Evolutionary conservation across 2,329 filamentous ascomycete species (phyloP), one percentile per base, ranked within the genome.

Genomic region (Fusarium mundagurra): DNA sequence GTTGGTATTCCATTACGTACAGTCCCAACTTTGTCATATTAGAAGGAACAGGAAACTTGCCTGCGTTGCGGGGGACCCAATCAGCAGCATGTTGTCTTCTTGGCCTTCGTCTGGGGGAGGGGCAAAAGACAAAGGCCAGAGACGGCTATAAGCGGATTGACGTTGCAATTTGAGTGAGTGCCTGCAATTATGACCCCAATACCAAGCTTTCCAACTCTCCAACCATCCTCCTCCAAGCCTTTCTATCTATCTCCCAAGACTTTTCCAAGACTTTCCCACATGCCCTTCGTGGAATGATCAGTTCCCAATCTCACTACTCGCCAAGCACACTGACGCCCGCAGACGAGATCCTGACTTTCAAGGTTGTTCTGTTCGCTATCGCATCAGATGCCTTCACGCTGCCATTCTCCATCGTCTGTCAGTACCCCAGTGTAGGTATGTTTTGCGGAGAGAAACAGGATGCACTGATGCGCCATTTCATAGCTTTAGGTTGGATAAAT

Each of bases 41-140:
- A 41, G 57, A 55, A 67, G 71, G 55, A 64, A 67, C 34, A 63
- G 67, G 53, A 67, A 58, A 51, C 61, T 33, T 75, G 36, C 39
- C 44, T 55, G 29, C 20, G 50, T 33, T 76, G 69, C 41, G 74
- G 74, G 69, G 68, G 54, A 66, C 44, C 61, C 50, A 70, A 66
- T 66, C 51, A 65, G 43, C 67, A 69, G 20, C 64, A 36, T 59
- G 34, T 57, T 34, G 31, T 24, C 29, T 50, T 62, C 71, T 76
- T 76, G 67, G 67, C 67, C 61, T 55, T 69, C 2, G 61, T 76
- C 73, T 65, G 74, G 74, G 74, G 74, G 65, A 76, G 73, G 73
- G 60, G 61, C 61, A 50, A 43, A 53, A 13, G 24, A 24, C 24
- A 33, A 53, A 68, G 69, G 69, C 33, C 60, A 76, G 45, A 29